These are phyloP conservation scores for Eucalyptus microcorys DNA, from an alignment of 345 rosid species.

Conservation along the genomic window DNA sequence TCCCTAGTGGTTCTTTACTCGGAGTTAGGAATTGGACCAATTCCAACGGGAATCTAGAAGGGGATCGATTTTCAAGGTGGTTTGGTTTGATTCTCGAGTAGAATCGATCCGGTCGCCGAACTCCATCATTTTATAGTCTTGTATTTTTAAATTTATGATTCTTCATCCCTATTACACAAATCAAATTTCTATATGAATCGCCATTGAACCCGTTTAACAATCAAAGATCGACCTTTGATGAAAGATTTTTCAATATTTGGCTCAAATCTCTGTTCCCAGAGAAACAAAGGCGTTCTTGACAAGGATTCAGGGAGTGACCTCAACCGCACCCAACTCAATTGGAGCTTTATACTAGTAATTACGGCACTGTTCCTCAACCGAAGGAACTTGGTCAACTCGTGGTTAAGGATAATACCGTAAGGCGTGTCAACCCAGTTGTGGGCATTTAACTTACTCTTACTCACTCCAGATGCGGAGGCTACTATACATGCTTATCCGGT, in stretches of 20 bases:
- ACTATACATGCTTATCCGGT: too few species aligned
- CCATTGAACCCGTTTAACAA: not conserved
- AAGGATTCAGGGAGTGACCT: not conserved
- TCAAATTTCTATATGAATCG: not conserved
- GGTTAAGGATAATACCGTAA: too few species aligned
- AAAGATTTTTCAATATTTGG: not conserved
- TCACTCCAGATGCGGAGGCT: too few species aligned
- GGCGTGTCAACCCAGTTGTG: too few species aligned
- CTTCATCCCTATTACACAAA: not conserved
- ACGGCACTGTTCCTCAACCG: too few species aligned
- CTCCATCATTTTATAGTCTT: fast-evolving
- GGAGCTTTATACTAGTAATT: not conserved
- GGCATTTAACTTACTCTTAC: too few species aligned
- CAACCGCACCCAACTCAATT: not conserved
- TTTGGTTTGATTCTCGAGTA: fast-evolving
- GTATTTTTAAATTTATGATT: not conserved
- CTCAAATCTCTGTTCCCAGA: not conserved
- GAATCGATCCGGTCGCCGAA: fast-evolving
- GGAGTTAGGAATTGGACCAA: fast-evolving
- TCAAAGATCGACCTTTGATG: not conserved
- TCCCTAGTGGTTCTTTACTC: too few species aligned
- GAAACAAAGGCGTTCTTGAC: not conserved
- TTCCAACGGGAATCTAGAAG: fast-evolving
- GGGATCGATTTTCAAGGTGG: too few species aligned
- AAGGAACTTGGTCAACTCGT: too few species aligned